phyloP scores from a whole-genome alignment of 1,139 yeast species.

The Debaryomyces sp. region DNA sequence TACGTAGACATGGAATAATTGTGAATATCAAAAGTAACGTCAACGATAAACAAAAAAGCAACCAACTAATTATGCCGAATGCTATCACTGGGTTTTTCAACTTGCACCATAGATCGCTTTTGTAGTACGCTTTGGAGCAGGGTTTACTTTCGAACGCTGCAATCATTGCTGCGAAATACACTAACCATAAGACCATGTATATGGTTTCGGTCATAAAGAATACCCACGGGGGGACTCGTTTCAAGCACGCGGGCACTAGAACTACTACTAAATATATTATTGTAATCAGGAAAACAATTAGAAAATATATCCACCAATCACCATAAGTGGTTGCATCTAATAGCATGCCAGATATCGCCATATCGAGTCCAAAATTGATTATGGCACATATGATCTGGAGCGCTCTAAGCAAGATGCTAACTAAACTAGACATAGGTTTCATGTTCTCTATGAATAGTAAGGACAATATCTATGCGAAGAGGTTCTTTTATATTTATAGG shows the following conservation, averaged over 20 bases:
- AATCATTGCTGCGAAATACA: background rate
- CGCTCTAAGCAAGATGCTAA: background rate
- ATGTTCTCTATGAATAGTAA: background rate
- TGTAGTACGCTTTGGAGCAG: background rate
- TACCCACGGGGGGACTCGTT: background rate
- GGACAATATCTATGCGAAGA: too few species aligned
- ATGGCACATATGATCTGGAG: background rate
- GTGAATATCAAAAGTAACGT: background rate
- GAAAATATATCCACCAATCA: background rate
- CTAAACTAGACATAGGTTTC: background rate
- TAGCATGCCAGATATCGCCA: background rate
- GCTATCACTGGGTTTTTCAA: background rate
- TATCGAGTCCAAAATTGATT: background rate
- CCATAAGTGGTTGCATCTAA: background rate
- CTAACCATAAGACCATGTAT: background rate
- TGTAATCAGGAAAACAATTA: background rate
- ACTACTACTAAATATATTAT: background rate
- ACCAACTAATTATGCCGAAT: background rate
- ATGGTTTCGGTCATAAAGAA: background rate
- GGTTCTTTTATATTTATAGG: background rate
- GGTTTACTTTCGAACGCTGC: background rate
- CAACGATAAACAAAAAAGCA: background rate
- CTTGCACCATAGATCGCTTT: background rate
- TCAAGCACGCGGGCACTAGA: background rate
- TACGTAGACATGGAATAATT: background rate